Base-by-base conservation (phyloP, 2,329 filamentous ascomycete species). In the Trichoderma atroviride region DNA sequence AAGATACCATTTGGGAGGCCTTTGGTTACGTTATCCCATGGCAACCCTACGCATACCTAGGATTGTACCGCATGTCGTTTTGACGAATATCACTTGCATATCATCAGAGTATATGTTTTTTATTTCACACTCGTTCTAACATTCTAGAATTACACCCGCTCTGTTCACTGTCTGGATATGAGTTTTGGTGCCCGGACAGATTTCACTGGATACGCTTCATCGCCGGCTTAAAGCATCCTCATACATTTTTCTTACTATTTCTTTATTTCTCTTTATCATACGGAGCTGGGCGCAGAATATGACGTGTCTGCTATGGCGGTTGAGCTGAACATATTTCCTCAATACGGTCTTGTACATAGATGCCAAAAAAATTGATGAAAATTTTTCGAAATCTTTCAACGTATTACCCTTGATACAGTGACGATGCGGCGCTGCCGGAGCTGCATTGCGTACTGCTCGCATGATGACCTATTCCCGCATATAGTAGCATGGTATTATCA, bases 261-360 rank as follows among this genome's bases (percentile, higher is more conserved):
- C 13, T 43, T 40, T 27, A 27, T 13, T 40, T 43, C 9, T 43
- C 40, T 43, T 63, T 69, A 47, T 58, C 66, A 57, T 61, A 47
- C 33, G 55, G 61, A 66, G 61, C 61, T 60, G 43, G 68, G 56
- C 52, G 60, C 61, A 57, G 61, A 55, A 56, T 55, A 60, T 43
- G 68, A 55, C 35, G 66, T 69, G 61, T 47, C 55, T 59, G 68
- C 68, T 60, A 69, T 69, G 68, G 56, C 61, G 33, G 50, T 40
- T 53, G 68, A 62, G 56, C 43, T 64, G 35, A 50, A 43, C 55
- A 65, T 53, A 33, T 59, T 59, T 43, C 53, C 53, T 66, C 62
- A 53, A 69, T 27, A 69, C 61, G 43, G 66, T 57, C 47, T 69
- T 69, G 68, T 69, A 69, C 68, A 69, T 69, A 69, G 68, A 69